Percentiles rank a stretch among this genome's conserved stretches.
Evolutionary conservation across 2,329 filamentous ascomycete genomes (phyloP).

Genomic region (Achaetomium macrosporum): DNA sequence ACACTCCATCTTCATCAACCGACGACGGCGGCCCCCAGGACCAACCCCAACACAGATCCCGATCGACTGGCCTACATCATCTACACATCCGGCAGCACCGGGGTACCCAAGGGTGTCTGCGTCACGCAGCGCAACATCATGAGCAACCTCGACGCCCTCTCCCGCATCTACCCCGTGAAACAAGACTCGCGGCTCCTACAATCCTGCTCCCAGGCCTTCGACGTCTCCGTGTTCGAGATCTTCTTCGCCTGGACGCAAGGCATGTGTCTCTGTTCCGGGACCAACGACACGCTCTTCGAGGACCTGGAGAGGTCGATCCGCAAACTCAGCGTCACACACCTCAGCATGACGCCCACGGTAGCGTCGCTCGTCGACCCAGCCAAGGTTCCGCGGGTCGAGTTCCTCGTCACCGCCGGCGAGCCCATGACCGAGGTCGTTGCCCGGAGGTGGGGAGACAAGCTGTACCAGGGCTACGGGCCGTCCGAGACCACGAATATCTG

Average conservation of each 20-base stretch:
- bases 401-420: conserved; percentile 78
- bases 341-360: conserved; percentile 81
- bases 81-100: conserved; percentile 80
- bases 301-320: conserved; percentile 66
- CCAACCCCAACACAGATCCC: conserved; percentile 34
- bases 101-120: conserved; percentile 71
- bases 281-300: conserved; percentile 66
- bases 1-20: conserved; percentile 5
- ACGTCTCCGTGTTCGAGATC: conserved; percentile 85
- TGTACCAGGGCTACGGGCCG: conserved; percentile 80
- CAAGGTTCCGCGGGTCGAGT: conserved; percentile 64
- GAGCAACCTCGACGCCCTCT: conserved; percentile 66
- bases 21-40: conserved; percentile 32
- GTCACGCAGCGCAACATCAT: conserved; percentile 71
- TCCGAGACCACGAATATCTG: conserved; percentile 87
- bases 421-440: conserved; percentile 68
- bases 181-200: conserved; percentile 62
- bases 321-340: conserved; percentile 62
- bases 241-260: conserved; percentile 77
- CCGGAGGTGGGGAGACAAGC: conserved; percentile 58
- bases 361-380: conserved; percentile 65
- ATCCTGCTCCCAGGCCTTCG: conserved; percentile 77
- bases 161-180: conserved; percentile 57
- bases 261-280: conserved; percentile 70
- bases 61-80: conserved; percentile 66